Base-by-base conservation (phyloP, 768 basidiomycete species). In the Tricholoma hemisulphureum region DNA sequence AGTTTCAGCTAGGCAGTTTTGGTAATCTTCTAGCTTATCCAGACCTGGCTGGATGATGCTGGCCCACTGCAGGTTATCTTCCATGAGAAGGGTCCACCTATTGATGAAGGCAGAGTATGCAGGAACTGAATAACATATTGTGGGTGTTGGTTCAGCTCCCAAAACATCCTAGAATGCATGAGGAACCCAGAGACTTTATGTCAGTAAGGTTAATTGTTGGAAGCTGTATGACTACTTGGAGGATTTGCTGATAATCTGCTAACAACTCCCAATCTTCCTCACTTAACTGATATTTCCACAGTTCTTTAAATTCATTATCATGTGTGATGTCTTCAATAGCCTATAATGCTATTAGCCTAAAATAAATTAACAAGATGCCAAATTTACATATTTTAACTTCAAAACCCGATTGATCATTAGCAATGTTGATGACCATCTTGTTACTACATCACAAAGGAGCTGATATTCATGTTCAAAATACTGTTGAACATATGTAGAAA, bases 341-440 rank as follows among this genome's bases (percentile, higher is more conserved):
- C 64, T 63, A 4, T 55, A 24, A 57, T 52, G 49, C 23, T 13
- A 45, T 26, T 53, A 54, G 24, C 16, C 6, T 28, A 18, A 5
- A 35, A 48, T 24, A 31, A 50, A 65, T 26, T n/a, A 72, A 21
- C 13, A 66, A 67, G 7, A 66, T 60, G 9, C 70, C 67, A 18
- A 41, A 20, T n/a, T 20, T 41, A 41, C 39, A 16, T 41, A 16
- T 41, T 41, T 41, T 20, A 41, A 20, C 39, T 41, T 41, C n/a
- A 72, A 14, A 9, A 65, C 70, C 11, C 67, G 61, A 8, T 71
- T 67, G 60, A 71, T 64, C 71, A 73, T 73, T n/a, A 69, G 54
- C 23, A 61, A 57, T 11, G 66, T 69, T 53, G 67, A 73, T 20
- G 69, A 71, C 71, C 71, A 73, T 31, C 37, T 39, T 39, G 37